A percentile compares a stretch with the other conserved stretches of the same genome.
These are phyloP conservation scores for Capronia epimyces DNA, from an alignment of 2,329 filamentous ascomycete species.

Conservation along the genomic window DNA sequence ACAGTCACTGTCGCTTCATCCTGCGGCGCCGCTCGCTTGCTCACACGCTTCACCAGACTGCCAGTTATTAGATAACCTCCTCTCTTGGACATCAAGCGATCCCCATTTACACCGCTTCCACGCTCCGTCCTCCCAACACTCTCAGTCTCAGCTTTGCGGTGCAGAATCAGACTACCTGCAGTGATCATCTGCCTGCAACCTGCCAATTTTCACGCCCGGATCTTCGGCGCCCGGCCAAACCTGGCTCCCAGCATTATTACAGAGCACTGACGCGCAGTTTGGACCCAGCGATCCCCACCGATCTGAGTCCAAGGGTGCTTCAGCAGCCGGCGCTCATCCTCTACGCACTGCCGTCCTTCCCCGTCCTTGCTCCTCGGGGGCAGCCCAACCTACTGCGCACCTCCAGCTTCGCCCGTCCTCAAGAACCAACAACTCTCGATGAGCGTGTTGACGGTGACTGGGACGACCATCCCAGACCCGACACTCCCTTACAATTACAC, in stretches of 20 bases:
- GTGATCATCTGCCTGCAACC: background rate
- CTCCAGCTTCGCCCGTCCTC: background rate
- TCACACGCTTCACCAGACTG: background rate
- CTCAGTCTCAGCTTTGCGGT: background rate
- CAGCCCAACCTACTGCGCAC: background rate
- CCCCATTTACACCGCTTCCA: background rate
- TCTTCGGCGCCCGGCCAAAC: background rate
- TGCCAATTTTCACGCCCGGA: background rate
- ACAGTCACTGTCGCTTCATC: background rate
- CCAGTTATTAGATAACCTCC: background rate
- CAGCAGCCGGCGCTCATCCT: background rate
- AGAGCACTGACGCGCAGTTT: background rate
- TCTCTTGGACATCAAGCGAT: background rate
- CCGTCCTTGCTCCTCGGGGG: background rate
- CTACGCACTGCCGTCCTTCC: background rate
- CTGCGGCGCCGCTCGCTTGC: background rate
- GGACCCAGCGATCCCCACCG: background rate
- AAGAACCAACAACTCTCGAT: constrained; percentile 13
- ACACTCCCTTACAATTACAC: constrained; percentile 21
- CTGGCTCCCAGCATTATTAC: background rate
- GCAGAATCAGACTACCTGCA: background rate
- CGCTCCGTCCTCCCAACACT: background rate
- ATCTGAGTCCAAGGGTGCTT: background rate
- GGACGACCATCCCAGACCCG: constrained; percentile 26
- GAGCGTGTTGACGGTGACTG: constrained; percentile 28